phyloP scores from a whole-genome alignment of 306 rosid genomes.

The Vigna angularis region DNA sequence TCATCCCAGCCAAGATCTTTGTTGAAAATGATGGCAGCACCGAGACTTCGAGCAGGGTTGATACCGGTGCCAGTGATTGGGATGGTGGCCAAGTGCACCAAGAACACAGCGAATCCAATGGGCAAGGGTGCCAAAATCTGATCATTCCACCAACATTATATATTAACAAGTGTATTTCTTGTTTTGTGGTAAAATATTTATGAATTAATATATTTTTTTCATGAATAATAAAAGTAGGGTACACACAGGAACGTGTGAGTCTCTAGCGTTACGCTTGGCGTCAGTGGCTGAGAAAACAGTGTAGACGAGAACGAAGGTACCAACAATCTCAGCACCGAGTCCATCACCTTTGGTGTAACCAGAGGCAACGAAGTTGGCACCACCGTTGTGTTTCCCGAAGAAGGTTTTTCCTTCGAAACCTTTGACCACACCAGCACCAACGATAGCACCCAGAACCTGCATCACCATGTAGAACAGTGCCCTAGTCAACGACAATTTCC shows the following conservation, averaged over 20 bases:
- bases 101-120: conserved; percentile 75
- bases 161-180: no score
- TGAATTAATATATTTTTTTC: no score
- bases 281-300: conserved; percentile 92
- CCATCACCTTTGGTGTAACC: conserved; percentile 91
- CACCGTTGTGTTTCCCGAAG: conserved; percentile 50
- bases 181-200: no score
- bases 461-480: conserved; percentile 84
- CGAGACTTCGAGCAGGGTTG: conserved; percentile 58
- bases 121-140: conserved; percentile 95
- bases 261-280: conserved; percentile 87
- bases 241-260: conserved; percentile 67
- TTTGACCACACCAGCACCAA: conserved; percentile 56
- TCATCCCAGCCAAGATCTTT: conserved; percentile 57
- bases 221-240: no score
- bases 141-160: background rate
- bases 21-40: conserved; percentile 57
- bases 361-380: conserved; percentile 66
- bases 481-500: conserved; percentile 85
- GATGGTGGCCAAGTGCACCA: conserved; percentile 64
- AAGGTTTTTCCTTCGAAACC: conserved; percentile 53
- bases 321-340: conserved; percentile 61
- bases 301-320: conserved; percentile 58
- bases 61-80: conserved; percentile 61
- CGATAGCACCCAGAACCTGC: conserved; percentile 84